Evolutionary conservation across 805 yeast species (phyloP), one percentile per base, ranked within the genome.

Genomic region (Starmera caribaea): DNA sequence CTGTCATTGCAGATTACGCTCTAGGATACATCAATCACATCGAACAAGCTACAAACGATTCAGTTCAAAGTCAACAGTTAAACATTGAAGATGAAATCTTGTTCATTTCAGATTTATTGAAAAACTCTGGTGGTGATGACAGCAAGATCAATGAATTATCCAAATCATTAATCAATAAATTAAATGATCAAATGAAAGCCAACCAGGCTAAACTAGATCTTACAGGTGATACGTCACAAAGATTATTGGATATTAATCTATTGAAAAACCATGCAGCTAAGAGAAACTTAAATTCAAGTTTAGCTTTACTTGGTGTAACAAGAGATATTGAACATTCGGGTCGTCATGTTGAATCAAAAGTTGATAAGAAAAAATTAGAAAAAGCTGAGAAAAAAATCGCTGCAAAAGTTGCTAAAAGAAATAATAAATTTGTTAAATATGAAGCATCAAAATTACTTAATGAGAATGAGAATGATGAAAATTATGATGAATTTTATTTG

Each of bases 371-470:
- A 78, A 92, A 92, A 63, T 77, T 92, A 53, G 96, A 89, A 58
- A 92, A 90, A 62, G 98, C 96, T 42, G 99, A 92, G 68, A 78
- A 88, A 54, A 92, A 92, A 69, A 89, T 92, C 58, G 97, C 96
- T 16, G 90, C 94, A 57, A 92, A 92, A 66, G 90, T 92, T 45
- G 97, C 96, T 32, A 90, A 90, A 68, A 65, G 74, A 54, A 76
- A 76, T 57, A 85, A 85, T 59, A 76, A 80, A 57, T 83, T 84
- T 57, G 95, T 86, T 49, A 58, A 86, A 55, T 87, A 87, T 58
- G 96, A 92, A 63, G 96, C 96, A n/a, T 88, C 97, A 33, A 88
- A 84, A 63, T 71, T 92, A 50, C 70, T 92, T 46, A 71, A 74
- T 45, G 84, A 76, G 33, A 63, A 65, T 43, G 69, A 74, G 38